Evolutionary conservation across 106 monocot genomes (phyloP).

Genomic region (Apostasia shenzhenica): DNA sequence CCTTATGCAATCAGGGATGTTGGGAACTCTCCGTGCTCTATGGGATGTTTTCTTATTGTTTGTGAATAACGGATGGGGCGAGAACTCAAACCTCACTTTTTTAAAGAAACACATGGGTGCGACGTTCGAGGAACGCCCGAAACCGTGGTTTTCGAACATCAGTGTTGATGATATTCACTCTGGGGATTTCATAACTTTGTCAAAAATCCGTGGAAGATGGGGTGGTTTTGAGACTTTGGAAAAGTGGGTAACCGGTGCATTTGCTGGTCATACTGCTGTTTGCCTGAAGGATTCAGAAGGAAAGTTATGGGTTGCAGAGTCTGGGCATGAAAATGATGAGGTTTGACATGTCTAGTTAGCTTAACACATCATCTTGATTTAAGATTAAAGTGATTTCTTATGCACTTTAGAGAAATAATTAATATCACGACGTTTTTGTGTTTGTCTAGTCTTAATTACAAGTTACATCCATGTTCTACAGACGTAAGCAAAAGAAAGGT

Average conservation of each 20-base stretch:
- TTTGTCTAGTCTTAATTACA: no score
- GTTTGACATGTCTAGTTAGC: constrained; percentile 13
- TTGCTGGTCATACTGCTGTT: constrained; percentile 72
- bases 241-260: constrained; percentile 87
- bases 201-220: constrained; percentile 83
- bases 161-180: constrained; percentile 66
- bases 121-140: constrained; percentile 47
- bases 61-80: constrained; percentile 66
- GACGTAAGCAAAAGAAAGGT: no score
- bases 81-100: constrained; percentile 67
- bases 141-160: constrained; percentile 79
- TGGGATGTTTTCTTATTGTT: constrained; percentile 85
- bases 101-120: constrained; percentile 85
- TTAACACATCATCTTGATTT: no score
- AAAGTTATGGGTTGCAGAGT: constrained; percentile 80
- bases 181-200: constrained; percentile 70
- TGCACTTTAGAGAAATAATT: background rate
- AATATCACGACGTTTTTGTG: background rate
- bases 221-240: constrained; percentile 86
- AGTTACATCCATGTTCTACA: no score
- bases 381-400: no score
- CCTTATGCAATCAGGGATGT: constrained; percentile 72
- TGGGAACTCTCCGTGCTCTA: constrained; percentile 73
- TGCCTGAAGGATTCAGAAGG: constrained; percentile 76
- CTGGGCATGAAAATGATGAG: constrained; percentile 80